phyloP scores from a whole-genome alignment of 1,139 yeast genomes.

The Wickerhamiella pararugosa region DNA sequence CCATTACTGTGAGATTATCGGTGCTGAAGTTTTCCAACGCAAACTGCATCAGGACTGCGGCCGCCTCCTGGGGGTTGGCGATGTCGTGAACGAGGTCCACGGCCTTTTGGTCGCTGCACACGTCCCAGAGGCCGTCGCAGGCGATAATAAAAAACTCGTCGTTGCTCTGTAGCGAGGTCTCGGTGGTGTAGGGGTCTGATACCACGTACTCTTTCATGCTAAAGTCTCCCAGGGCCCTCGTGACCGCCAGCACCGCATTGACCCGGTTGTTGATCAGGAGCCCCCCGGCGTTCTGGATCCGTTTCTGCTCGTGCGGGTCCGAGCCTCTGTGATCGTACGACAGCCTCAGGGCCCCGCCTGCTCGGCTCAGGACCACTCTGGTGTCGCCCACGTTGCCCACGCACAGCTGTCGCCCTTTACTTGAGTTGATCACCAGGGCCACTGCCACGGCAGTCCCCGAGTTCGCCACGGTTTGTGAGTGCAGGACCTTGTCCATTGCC shows the following conservation, averaged over 20 bases:
- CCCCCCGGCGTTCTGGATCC: conserved; percentile 74
- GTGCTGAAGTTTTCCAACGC: conserved; percentile 75
- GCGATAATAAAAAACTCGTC: conserved; percentile 73
- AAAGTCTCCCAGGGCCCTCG: conserved; percentile 87
- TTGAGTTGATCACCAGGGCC: conserved; percentile 39
- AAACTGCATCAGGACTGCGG: conserved; percentile 49
- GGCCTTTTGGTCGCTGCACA: conserved; percentile 61
- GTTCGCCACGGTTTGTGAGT: conserved; percentile 41
- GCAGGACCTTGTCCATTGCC: conserved; percentile 59
- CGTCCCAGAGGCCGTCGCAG: conserved; percentile 93
- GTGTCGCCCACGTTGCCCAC: conserved; percentile 96
- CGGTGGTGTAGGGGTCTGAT: conserved; percentile 86
- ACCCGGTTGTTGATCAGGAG: conserved; percentile 80
- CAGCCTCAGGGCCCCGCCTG: conserved; percentile 56
- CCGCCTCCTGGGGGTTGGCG: conserved; percentile 44
- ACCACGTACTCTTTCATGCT: conserved; percentile 83
- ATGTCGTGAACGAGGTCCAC: conserved; percentile 45
- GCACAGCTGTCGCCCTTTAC: conserved; percentile 45
- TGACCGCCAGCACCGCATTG: conserved; percentile 89
- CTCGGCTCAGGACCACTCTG: conserved; percentile 61
- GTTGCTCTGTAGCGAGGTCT: conserved; percentile 47
- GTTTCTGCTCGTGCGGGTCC: conserved; percentile 58
- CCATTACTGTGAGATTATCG: conserved; percentile 91
- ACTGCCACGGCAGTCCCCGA: conserved; percentile 94
- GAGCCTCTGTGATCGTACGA: conserved; percentile 93